Evolutionary conservation across 345 rosid genomes (phyloP).

Genomic region (Anastatica hierochuntica): DNA sequence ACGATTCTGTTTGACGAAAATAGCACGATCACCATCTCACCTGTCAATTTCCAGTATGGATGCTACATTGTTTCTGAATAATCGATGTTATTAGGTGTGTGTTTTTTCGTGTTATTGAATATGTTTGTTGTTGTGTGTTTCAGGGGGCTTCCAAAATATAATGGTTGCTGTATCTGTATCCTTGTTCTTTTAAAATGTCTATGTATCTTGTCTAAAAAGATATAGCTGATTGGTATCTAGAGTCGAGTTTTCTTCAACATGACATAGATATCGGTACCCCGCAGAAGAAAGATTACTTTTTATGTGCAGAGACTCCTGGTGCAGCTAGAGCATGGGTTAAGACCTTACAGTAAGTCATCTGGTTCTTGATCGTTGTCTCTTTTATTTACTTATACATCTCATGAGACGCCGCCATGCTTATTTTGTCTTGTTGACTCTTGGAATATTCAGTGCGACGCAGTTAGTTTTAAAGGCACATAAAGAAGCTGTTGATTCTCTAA

Average conservation of each 20-base stretch:
- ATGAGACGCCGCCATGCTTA: not conserved
- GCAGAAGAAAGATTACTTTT: slow-evolving; percentile 89
- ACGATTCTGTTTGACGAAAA: slow-evolving; percentile 70
- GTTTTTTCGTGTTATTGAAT: not conserved
- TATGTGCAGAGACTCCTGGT: slow-evolving; percentile 94
- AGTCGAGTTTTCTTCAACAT: slow-evolving; percentile 33
- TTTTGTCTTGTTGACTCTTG: not conserved
- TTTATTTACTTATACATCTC: not conserved
- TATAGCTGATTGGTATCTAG: not conserved
- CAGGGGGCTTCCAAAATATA: slow-evolving; percentile 93
- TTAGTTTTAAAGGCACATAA: slow-evolving; percentile 90
- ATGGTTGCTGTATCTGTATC: slow-evolving; percentile 99
- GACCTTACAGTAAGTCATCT: slow-evolving; percentile 72
- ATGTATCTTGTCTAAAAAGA: not conserved
- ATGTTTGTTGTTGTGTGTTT: slow-evolving; percentile 20
- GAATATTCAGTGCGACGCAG: slow-evolving; percentile 61
- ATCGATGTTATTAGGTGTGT: not conserved
- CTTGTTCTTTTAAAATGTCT: slow-evolving; percentile 14
- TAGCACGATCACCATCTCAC: slow-evolving; percentile 78
- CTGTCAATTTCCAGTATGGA: slow-evolving; percentile 93
- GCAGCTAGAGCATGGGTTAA: slow-evolving; percentile 98
- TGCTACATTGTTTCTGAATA: not conserved
- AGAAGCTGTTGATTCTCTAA: slow-evolving; percentile 89
- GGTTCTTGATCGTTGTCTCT: slow-evolving; percentile 2
- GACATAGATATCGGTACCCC: slow-evolving; percentile 85